phyloP scores from a whole-genome alignment of 371 early-diverging fungal species.

The Massospora cicadina region DNA sequence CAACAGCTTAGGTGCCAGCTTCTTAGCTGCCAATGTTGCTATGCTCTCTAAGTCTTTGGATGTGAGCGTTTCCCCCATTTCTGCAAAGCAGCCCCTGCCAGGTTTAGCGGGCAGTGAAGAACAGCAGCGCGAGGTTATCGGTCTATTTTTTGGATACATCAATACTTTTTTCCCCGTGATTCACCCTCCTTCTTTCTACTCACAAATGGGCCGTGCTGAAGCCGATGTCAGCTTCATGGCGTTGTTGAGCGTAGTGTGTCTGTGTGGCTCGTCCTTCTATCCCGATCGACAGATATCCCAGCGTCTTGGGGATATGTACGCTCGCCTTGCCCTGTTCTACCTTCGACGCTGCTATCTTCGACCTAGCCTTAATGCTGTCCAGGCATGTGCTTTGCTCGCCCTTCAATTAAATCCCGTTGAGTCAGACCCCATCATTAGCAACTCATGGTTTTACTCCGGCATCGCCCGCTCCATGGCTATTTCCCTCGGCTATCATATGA shows the following conservation, averaged over 20 bases:
- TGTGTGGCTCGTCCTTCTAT: conserved; percentile 5
- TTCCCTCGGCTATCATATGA: background rate
- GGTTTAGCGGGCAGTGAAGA: background rate
- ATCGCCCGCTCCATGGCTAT: background rate
- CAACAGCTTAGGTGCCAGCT: background rate
- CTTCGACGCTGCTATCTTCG: background rate
- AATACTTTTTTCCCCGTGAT: conserved; percentile 3
- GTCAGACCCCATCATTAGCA: background rate
- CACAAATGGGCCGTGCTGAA: background rate
- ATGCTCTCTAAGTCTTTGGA: background rate
- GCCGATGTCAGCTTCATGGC: background rate
- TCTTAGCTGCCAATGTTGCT: background rate
- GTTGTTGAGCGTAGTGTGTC: background rate
- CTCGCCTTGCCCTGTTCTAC: background rate
- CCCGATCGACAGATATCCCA: background rate
- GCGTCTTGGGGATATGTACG: background rate
- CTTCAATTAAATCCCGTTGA: background rate
- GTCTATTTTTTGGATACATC: background rate
- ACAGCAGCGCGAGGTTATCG: background rate
- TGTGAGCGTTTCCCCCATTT: background rate
- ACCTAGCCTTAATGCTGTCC: background rate
- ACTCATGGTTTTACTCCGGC: background rate
- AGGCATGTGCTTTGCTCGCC: background rate
- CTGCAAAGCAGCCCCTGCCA: background rate
- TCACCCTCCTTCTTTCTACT: background rate